Evolutionary conservation across 2,329 filamentous ascomycete genomes (phyloP).

Genomic region (Fusarium pininemorale): DNA sequence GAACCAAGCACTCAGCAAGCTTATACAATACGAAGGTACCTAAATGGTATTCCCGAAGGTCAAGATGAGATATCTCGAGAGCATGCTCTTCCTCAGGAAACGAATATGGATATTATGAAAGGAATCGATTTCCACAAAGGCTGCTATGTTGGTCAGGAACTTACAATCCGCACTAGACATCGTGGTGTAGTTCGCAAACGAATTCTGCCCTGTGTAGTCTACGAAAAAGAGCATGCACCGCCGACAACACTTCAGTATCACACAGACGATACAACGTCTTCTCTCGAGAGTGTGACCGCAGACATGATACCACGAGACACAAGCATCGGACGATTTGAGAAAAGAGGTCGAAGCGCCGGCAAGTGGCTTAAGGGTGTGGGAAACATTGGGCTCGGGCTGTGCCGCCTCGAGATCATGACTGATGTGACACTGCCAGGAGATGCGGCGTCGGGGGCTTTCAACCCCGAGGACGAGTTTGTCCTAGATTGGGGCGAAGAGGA

Average conservation of each 20-base stretch:
- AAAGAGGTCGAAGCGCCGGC: conserved; percentile 76
- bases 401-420: conserved; percentile 91
- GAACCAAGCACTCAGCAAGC: conserved; percentile 61
- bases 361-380: conserved; percentile 83
- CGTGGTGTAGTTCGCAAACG: conserved; percentile 93
- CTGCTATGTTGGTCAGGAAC: conserved; percentile 95
- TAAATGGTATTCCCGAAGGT: conserved; percentile 86
- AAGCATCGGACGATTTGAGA: conserved; percentile 61
- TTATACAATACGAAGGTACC: conserved; percentile 81
- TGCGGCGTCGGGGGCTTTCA: conserved; percentile 70
- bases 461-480: conserved; percentile 69
- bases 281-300: conserved; percentile 41
- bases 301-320: conserved; percentile 55
- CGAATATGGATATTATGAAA: conserved; percentile 85
- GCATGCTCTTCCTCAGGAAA: conserved; percentile 83
- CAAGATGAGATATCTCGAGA: conserved; percentile 78
- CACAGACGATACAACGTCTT: conserved; percentile 40
- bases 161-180: conserved; percentile 95
- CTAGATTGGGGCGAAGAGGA: conserved; percentile 61
- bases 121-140: conserved; percentile 95
- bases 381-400: conserved; percentile 87
- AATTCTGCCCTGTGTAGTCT: conserved; percentile 82
- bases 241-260: conserved; percentile 59
- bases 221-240: conserved; percentile 57
- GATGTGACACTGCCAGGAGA: conserved; percentile 76